phyloP scores from a whole-genome alignment of 2,329 filamentous ascomycete species.

The Fusarium pilosicola region DNA sequence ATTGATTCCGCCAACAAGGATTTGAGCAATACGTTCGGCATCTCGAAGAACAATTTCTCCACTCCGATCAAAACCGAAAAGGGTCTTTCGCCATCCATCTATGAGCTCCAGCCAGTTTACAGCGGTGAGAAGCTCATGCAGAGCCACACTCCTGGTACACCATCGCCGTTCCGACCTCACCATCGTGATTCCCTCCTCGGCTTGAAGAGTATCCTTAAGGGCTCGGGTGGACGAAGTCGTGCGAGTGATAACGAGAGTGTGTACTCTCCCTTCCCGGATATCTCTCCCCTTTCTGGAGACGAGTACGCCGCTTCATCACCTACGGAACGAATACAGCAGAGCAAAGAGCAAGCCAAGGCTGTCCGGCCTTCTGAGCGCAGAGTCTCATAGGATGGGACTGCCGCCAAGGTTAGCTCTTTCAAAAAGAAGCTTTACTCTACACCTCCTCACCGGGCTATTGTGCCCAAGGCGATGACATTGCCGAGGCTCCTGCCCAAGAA shows the following conservation, averaged over 20 bases:
- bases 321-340: conserved; percentile 23
- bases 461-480: not conserved
- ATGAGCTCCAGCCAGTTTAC: conserved; percentile 32
- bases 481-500: conserved; percentile 1
- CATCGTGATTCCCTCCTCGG: conserved; percentile 30
- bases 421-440: not conserved
- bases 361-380: conserved; percentile 6
- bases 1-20: not conserved
- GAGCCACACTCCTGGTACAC: not conserved
- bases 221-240: not conserved
- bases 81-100: not conserved
- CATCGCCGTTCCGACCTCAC: conserved; percentile 27
- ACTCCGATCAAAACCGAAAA: not conserved
- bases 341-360: conserved; percentile 24
- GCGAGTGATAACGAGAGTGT: not conserved
- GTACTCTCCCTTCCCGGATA: not conserved
- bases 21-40: not conserved
- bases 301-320: conserved; percentile 19
- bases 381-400: conserved; percentile 9
- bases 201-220: conserved; percentile 39
- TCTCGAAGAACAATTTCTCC: not conserved
- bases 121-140: conserved; percentile 20
- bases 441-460: not conserved
- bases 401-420: not conserved
- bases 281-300: conserved; percentile 12